phyloP scores from a whole-genome alignment of 192 early-diverging fungal genomes.

The Umbelopsis ramanniana region DNA sequence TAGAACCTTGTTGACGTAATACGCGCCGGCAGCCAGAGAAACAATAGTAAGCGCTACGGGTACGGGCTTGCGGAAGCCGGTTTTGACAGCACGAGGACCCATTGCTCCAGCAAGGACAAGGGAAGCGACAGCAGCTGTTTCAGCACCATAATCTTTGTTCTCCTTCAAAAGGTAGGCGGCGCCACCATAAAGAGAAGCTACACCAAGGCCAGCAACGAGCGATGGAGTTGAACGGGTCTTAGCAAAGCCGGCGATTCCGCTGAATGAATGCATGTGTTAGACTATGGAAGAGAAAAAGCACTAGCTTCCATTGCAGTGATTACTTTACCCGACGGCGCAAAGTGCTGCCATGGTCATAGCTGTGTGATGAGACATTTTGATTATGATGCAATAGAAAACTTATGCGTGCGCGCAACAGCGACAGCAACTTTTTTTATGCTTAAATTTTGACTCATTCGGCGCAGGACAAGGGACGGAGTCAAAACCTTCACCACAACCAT shows the following conservation, averaged over 20 bases:
- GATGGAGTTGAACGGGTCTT: slow-evolving; percentile 45
- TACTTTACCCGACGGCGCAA: slow-evolving; percentile 6
- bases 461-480: too few relatives aligned
- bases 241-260: slow-evolving; percentile 43
- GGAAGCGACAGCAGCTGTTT: slow-evolving; percentile 47
- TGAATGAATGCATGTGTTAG: slow-evolving; percentile 2
- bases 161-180: slow-evolving; percentile 45
- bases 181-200: slow-evolving; percentile 45
- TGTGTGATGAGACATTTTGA: slow-evolving; percentile 18
- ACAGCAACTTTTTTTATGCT: not conserved
- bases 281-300: not conserved
- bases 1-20: slow-evolving; percentile 50
- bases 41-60: slow-evolving; percentile 39
- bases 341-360: slow-evolving; percentile 24
- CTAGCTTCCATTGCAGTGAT: not conserved
- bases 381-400: not conserved
- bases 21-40: slow-evolving; percentile 45
- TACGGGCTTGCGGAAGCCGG: slow-evolving; percentile 37
- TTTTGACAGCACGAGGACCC: slow-evolving; percentile 45
- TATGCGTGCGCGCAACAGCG: not conserved
- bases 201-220: slow-evolving; percentile 42
- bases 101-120: slow-evolving; percentile 39
- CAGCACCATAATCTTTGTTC: slow-evolving; percentile 48
- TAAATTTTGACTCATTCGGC: slow-evolving; percentile 17
- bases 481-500: too few relatives aligned